Percentiles rank a stretch among this genome's conserved stretches.
Conservation (phyloP, 352 stramenopile species). For the Aphanomyces euteiches region DNA sequence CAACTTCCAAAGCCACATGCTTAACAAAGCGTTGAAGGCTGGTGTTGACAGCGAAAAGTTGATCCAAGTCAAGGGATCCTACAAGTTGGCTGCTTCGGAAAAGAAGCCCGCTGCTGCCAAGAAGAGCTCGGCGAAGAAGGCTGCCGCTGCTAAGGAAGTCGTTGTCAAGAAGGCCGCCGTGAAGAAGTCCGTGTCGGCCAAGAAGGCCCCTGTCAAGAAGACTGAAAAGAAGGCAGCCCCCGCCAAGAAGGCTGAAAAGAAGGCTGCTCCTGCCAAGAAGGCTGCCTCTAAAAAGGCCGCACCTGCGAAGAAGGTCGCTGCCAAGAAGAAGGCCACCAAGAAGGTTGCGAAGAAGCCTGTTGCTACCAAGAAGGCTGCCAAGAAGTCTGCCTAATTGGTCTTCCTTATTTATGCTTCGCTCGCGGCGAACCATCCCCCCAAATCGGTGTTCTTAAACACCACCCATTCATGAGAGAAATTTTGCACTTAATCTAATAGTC, state of each 20-base stretch:
- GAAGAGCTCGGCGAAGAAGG: conserved; percentile 35
- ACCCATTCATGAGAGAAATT: conserved; percentile 40
- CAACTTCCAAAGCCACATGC: conserved; percentile 68
- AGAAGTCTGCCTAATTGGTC: conserved; percentile 25
- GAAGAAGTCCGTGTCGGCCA: conserved; percentile 38
- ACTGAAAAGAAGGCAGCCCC: conserved; percentile 32
- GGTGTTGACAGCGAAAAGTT: conserved; percentile 86
- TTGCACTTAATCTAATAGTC: neutral
- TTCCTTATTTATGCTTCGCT: conserved; percentile 21
- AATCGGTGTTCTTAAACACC: conserved; percentile 89
- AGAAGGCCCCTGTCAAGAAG: conserved; percentile 73
- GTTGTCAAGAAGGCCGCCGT: conserved; percentile 37
- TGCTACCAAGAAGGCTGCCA: conserved; percentile 37
- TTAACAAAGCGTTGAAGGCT: conserved; percentile 89
- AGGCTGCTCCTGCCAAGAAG: conserved; percentile 46
- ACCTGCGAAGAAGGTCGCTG: conserved; percentile 28
- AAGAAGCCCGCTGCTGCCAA: conserved; percentile 67
- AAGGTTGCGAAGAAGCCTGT: conserved; percentile 36
- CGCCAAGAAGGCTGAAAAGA: conserved; percentile 24
- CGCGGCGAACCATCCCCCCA: conserved; percentile 14
- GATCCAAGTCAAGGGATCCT: conserved; percentile 90
- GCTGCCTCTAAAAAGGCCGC: conserved; percentile 49
- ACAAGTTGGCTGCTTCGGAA: conserved; percentile 89
- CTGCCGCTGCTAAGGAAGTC: conserved; percentile 28
- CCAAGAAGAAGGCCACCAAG: conserved; percentile 43